Conservation (phyloP, 1,284 basidiomycete genomes). For the Phellinidium pouzarii region DNA sequence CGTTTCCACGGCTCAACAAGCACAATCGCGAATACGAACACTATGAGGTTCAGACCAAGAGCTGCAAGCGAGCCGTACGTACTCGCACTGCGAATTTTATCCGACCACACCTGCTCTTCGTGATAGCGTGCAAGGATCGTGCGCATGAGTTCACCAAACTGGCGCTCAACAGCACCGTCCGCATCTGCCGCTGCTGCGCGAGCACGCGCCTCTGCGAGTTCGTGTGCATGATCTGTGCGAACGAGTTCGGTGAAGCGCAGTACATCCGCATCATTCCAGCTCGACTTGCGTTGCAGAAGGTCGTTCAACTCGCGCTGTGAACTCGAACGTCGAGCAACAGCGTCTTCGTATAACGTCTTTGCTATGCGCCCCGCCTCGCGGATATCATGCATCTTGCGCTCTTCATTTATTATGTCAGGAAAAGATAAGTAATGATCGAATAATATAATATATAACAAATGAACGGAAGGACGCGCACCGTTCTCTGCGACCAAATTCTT, state of each 20-base stretch:
- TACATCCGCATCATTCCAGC: slow-evolving; percentile 81
- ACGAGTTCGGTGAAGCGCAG: slow-evolving; percentile 80
- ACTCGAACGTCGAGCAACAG: slow-evolving; percentile 66
- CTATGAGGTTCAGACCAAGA: slow-evolving; percentile 77
- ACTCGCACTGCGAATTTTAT: slow-evolving; percentile 90
- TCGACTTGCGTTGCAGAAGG: slow-evolving; percentile 82
- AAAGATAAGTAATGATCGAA: neutral
- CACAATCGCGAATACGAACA: slow-evolving; percentile 83
- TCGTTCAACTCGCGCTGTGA: slow-evolving; percentile 89
- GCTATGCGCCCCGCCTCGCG: slow-evolving; percentile 57
- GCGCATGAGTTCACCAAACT: slow-evolving; percentile 81
- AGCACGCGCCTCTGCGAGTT: slow-evolving; percentile 67
- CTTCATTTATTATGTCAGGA: slow-evolving; percentile 33
- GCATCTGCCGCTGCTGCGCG: slow-evolving; percentile 58
- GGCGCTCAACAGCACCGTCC: slow-evolving; percentile 76
- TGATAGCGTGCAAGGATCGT: slow-evolving; percentile 86
- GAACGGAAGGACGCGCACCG: slow-evolving; percentile 64
- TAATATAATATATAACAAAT: neutral
- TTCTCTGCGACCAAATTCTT: slow-evolving; percentile 74
- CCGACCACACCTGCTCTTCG: slow-evolving; percentile 96
- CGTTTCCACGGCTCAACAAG: slow-evolving; percentile 95
- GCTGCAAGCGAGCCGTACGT: slow-evolving; percentile 85
- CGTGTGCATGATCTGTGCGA: slow-evolving; percentile 78
- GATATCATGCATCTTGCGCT: slow-evolving; percentile 52
- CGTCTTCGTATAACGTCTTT: slow-evolving; percentile 68